Evolutionary conservation across 2,329 filamentous ascomycete genomes (phyloP), one percentile per base, ranked within the genome.

Genomic region (Sclerotiophoma versabilis): DNA sequence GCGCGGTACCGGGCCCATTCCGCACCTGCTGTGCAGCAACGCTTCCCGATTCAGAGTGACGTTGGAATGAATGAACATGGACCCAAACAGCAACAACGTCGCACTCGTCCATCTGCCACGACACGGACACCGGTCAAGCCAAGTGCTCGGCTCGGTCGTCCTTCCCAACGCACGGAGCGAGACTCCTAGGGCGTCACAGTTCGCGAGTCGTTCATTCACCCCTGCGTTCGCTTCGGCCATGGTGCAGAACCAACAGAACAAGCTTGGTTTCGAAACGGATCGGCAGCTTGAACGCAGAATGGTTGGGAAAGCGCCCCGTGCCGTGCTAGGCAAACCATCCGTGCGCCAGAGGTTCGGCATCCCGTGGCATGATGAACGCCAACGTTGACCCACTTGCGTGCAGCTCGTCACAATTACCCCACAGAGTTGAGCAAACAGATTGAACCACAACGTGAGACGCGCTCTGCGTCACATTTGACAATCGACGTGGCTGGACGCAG

Each of bases 181-280:
- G 29, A 20, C 4, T 29, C 8, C 12, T 34, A 9, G 29, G 12
- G 23, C 23, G 43, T 30, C 32, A 32, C 32, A 26, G 50, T 54
- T 48, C 44, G 33, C 37, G 38, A 43, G 50, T 48, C 44, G 50
- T 54, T 54, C 50, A 54, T 38, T 37, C 44, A 54, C 50, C 48
- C 44, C 37, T 44, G 25, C 50, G 27, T 27, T 43, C 44, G 49
- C 49, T 53, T 42, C 43, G 27, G 26, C 48, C 20, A 29, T 7
- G 41, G 15, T 46, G 44, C 50, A 54, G 49, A 25, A 42, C 38
- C 32, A 54, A 44, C 50, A 33, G 38, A 48, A 54, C 50, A 48
- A 44, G 37, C 44, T 54, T 54, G 38, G 32, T 54, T 48, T 48
- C 50, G 43, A 54, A 54, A 54, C 37, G n/a, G 50, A 54, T 54